Evolutionary conservation across 2,329 filamentous ascomycete genomes (phyloP), one percentile per base, ranked within the genome.

Genomic region (Neurospora sp.): DNA sequence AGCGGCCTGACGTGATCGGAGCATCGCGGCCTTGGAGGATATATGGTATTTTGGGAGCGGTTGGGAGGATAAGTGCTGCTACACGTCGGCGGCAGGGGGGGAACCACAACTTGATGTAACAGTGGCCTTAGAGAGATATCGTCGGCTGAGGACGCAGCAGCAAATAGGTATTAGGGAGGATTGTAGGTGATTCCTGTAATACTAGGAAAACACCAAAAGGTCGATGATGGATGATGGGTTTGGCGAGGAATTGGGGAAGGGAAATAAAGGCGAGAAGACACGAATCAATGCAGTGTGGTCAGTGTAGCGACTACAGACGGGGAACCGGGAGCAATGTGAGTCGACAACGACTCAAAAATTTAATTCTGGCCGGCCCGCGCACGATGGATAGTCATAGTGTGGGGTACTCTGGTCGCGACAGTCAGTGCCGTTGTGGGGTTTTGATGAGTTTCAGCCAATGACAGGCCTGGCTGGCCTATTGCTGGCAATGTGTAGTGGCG

Each of bases 1-100:
- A 76, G 78, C 77, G 71, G 83, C 81, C 75, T 82, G 82, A 76
- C 83, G 72, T 69, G 76, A 76, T 75, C 84, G 84, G 75, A 86
- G 82, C 84, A 86, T 86, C 73, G 75, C 78, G 77, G 72, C 33
- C 52, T 62, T 62, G 70, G 23, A n/a, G 43, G 43, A 62, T 62
- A 62, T 62, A 17, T 46, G 23, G 13, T 62, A 17, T 62, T 15
- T 9, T 62, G 52, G 52, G 13, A 33, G 52, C 19, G 43, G 28
- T 17, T 28, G 46, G 28, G 8, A 62, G 28, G 52, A 33, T 62
- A n/a, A 62, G 7, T 33, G 28, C 52, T 62, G 52, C 15, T 62
- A 33, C 52, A 62, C 13, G 52, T 28, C 28, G 52, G 52, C 52
- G 28, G 23, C 52, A 36, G 15, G n/a, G 52, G 43, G 28, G 40